Base-by-base conservation (phyloP, 306 rosid species). In the Pueraria montana region DNA sequence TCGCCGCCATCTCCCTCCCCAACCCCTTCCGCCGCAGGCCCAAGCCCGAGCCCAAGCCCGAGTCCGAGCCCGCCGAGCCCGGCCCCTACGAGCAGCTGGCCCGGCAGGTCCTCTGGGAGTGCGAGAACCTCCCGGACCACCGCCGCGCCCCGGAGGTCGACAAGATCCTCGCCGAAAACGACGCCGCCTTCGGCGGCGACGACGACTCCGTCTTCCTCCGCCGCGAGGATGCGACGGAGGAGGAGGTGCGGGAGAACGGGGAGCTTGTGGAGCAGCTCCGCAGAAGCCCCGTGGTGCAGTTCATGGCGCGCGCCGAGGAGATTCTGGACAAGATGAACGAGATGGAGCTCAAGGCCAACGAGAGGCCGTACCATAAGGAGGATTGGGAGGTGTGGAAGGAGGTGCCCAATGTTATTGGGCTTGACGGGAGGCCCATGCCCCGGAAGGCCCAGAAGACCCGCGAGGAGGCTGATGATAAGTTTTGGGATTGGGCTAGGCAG, bases 401-500 rank as follows among this genome's bases (percentile, higher is more conserved):
- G 0, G 7, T 93, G 79, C 99, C 99, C 0, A 66, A 90, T 66
- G 93, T 96, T 0, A 77, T 73, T 38, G 98, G 99, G 64, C 89
- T 79, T 59, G 99, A 96, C 71, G 98, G 99, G 0, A 45, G 93
- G 79, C 99, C 98, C 3, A 92, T 93, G 96, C 98, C 98, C 20
- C 84, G 99, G 81, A 93, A 89, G 76, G 87, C 98, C 12, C 83
- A 82, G 11, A 91, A 40, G 89, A 71, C 91, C 0, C 83, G 2
- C 66, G 0, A 52, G 49, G 91, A 84, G 30, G 87, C 92, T 0
- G 87, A 87, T 49, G 92, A 86, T 13, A 91, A 88, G 91, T 96
- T 96, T 23, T 96, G 99, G 99, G 99, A 96, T 82, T 96, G 91
- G 23, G 86, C 95, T 0, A 88, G 84, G 82, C 97, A 93, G 90